Evolutionary conservation across 2,329 filamentous ascomycete genomes (phyloP).

Genomic region (Lecanicillium sp.): DNA sequence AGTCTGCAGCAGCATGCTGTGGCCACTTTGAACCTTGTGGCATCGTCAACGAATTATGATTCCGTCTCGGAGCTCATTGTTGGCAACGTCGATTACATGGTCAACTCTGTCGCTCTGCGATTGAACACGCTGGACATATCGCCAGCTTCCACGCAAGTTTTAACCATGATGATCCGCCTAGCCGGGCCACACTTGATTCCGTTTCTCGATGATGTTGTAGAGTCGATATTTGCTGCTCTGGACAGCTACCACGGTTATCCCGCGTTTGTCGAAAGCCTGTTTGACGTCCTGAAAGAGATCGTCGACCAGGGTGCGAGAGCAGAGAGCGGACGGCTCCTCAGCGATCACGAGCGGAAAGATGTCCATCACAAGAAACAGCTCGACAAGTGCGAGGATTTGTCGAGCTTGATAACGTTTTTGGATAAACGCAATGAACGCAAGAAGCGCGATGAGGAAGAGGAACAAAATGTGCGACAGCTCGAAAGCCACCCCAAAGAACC

Average conservation of each 20-base stretch:
- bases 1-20: conserved; percentile 76
- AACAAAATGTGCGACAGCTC: conserved; percentile 23
- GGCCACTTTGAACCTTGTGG: conserved; percentile 73
- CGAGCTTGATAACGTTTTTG: conserved; percentile 51
- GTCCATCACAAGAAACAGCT: conserved; percentile 38
- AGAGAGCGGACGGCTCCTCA: conserved; percentile 38
- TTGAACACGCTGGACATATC: conserved; percentile 90
- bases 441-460: conserved; percentile 32
- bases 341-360: conserved; percentile 30
- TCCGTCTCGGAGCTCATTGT: conserved; percentile 75
- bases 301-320: conserved; percentile 73
- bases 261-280: conserved; percentile 75
- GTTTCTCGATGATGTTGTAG: conserved; percentile 85
- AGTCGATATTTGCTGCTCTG: conserved; percentile 85
- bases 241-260: conserved; percentile 94
- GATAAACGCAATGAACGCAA: conserved; percentile 44
- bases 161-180: conserved; percentile 89
- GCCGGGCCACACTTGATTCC: conserved; percentile 77
- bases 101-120: conserved; percentile 84
- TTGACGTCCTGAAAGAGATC: conserved; percentile 73
- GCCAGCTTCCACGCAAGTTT: conserved; percentile 81
- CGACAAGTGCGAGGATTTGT: conserved; percentile 30
- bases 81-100: conserved; percentile 91
- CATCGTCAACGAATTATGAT: conserved; percentile 65
- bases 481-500: conserved; percentile 28